Percentiles rank a stretch among this genome's conserved stretches.
Conservation (phyloP, 768 basidiomycete genomes). For the Botryobasidium botryosum region DNA sequence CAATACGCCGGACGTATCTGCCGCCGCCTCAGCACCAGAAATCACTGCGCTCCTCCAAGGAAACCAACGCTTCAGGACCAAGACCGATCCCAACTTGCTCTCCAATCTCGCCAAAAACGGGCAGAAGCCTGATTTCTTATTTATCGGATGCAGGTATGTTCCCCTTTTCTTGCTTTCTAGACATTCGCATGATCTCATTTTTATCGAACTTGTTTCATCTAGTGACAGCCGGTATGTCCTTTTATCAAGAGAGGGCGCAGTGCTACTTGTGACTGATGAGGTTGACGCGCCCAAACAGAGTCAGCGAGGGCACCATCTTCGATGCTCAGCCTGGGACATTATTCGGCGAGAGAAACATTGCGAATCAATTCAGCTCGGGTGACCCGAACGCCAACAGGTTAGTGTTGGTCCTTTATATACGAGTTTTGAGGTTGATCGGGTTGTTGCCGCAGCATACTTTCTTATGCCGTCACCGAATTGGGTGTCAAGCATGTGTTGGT, state of each 20-base stretch:
- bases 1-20: too few relatives aligned
- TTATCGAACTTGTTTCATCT: too few relatives aligned
- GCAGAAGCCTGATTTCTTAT: constrained; percentile 6
- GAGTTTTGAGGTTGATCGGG: too few relatives aligned
- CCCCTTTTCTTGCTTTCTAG: too few relatives aligned
- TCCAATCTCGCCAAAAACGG: constrained; percentile 3
- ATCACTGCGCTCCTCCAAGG: too few relatives aligned
- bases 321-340: constrained; percentile 8
- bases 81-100: constrained; percentile 1
- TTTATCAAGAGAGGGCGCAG: background rate
- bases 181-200: too few relatives aligned
- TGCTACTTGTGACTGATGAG: background rate
- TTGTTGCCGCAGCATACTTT: too few relatives aligned
- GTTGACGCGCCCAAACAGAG: background rate
- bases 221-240: background rate
- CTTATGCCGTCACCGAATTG: constrained; percentile 2
- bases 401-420: too few relatives aligned
- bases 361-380: too few relatives aligned
- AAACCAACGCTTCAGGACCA: constrained; percentile 5
- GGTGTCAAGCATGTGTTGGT: constrained; percentile 10
- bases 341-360: constrained; percentile 11
- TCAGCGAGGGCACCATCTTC: constrained; percentile 7
- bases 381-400: constrained; percentile 4
- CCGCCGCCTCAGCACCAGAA: too few relatives aligned
- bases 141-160: constrained; percentile 6